Evolutionary conservation across 2,329 filamentous ascomycete genomes (phyloP), one percentile per base, ranked within the genome.

Genomic region (Calycina herbarum): DNA sequence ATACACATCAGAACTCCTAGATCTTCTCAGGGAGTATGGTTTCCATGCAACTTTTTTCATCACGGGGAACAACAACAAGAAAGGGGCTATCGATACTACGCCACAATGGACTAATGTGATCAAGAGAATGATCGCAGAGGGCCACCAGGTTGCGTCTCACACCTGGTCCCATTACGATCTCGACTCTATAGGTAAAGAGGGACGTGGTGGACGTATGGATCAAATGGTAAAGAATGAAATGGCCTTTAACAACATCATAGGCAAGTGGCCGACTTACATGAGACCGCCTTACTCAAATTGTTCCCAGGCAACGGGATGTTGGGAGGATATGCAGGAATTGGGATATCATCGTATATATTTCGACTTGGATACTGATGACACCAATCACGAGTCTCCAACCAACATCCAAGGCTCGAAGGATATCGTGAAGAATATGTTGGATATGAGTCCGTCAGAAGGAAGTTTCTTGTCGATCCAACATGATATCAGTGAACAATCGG

Each of bases 41-140:
- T 86, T 84, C n/a, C 86, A 85, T 68, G 88, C 86, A 0, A 90
- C 88, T 1, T 91, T 91, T 75, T 90, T 90, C 76, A 80, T 90
- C 67, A 86, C 82, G 2, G 84, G 84, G 5, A 84, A 81, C 76
- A 86, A 85, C 74, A 78, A 82, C 71, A 85, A 68, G 56, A 72
- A 72, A 42, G 69, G 70, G 24, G 38, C 65, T 8, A 73, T 73
- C 11, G 69, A 72, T 27, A 68, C 38, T 8, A 86, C 70, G 77
- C 80, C 65, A 74, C 79, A 11, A 68, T 82, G 82, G 71, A 73
- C 75, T 8, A 76, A 77, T 11, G 82, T 83, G n/a, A 83, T 88
- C 66, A 67, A 64, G 63, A 66, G 71, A 15, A 72, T 73, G 67
- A 62, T 69, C 42, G 64, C 64, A 2, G 69, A 70, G 42, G 71